Evolutionary conservation across 192 early-diverging fungal genomes (phyloP).

Genomic region (Coemansia sp.): DNA sequence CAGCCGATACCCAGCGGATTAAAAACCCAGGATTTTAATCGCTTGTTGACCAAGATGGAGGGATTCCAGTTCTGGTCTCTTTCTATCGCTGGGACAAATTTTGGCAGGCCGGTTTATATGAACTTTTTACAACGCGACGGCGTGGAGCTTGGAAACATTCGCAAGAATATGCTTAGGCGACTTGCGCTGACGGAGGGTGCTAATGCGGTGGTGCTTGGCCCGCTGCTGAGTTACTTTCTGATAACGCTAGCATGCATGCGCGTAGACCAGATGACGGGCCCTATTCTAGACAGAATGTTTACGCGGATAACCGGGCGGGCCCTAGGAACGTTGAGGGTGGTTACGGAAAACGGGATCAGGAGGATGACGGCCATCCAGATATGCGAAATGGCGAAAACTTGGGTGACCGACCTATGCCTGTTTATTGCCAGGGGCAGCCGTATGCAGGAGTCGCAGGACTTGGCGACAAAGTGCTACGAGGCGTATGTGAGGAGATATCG

Average conservation of each 20-base stretch:
- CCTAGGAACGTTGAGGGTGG: slow-evolving; percentile 11
- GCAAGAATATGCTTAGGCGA: slow-evolving; percentile 15
- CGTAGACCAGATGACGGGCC: not conserved
- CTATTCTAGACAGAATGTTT: slow-evolving; percentile 17
- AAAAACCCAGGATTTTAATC: not conserved
- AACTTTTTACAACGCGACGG: slow-evolving; percentile 24
- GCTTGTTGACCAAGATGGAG: slow-evolving; percentile 11
- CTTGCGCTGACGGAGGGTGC: slow-evolving; percentile 6
- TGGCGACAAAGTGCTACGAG: slow-evolving; percentile 16
- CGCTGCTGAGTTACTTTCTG: slow-evolving; percentile 35
- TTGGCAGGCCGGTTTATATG: too few species aligned
- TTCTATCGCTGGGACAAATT: not conserved
- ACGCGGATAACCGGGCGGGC: slow-evolving; percentile 3
- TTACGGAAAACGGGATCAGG: slow-evolving; percentile 17
- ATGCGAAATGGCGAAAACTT: slow-evolving; percentile 10
- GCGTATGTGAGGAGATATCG: slow-evolving; percentile 22
- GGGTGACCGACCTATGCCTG: slow-evolving; percentile 15
- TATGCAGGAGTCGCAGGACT: slow-evolving; percentile 17
- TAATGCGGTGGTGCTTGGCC: slow-evolving; percentile 18
- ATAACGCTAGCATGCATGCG: slow-evolving; percentile 21
- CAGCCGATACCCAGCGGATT: slow-evolving; percentile 15
- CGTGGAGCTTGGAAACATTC: not conserved
- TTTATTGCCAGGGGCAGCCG: slow-evolving; percentile 9
- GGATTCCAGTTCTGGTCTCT: slow-evolving; percentile 20
- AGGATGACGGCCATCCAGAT: slow-evolving; percentile 1